Base-by-base conservation (phyloP, 805 yeast genomes). In the Diddensiella santjacobensis region DNA sequence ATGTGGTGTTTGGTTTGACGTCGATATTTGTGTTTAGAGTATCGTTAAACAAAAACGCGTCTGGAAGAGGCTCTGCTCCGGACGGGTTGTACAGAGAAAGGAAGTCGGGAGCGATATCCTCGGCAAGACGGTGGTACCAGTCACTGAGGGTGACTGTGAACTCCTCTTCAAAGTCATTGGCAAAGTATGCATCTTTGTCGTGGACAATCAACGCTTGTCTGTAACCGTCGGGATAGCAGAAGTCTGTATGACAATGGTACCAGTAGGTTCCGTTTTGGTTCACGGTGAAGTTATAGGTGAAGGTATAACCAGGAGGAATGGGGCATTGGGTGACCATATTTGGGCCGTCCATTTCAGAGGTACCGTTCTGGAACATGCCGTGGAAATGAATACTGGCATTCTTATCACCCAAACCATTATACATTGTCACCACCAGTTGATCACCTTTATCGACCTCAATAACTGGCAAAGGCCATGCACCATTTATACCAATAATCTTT, bases 51-150 rank as follows among this genome's bases (percentile, higher is more conserved):
- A 91, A 74, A 57, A 84, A 67, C 63, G 76, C 74, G 57, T 85
- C 84, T 3, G 98, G 98, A 58, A 91, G 80, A 42, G 98, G 98
- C 71, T 90, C 98, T 33, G 96, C 96, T 63, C 97, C 98, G 4
- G 96, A 87, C 49, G 98, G 98, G 68, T 90, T 90, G 71, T 73
- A 80, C 53, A 81, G 64, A 56, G 70, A 79, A 71, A 87, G 62
- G 70, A 90, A 89, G 33, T 57, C 49, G 3, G 50, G 51, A 31
- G 24, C 23, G 15, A 73, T 68, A 20, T 64, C 55, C 22, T 65
- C 77, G 22, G 81, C 72, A 42, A 66, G 64, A 35, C 73, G 73
- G 65, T 87, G 96, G 70, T 90, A 91, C 95, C 96, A 89, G 61
- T 90, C 98, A 40, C 83, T 71, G 31, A 91, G 58, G 2, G 84